A percentile compares a stretch with the other conserved stretches of the same genome.
Conservation (phyloP, 2,329 filamentous ascomycete species). For the Mycocentrospora acerina region DNA sequence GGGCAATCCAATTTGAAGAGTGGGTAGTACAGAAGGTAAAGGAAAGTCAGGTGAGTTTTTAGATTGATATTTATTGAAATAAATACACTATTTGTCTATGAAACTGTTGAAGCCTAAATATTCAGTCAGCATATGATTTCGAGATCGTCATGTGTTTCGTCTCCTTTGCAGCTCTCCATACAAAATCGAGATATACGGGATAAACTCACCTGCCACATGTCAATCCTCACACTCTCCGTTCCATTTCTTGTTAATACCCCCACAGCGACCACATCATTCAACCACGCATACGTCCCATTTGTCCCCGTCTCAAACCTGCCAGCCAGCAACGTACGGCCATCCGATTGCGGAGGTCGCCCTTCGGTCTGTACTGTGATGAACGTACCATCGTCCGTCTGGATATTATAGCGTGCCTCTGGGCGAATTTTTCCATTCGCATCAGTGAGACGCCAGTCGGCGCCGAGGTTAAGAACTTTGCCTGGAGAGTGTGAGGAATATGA, state of each 20-base stretch:
- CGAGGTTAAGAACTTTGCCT: slow-evolving; percentile 38
- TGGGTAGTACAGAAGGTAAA: slow-evolving; percentile 8
- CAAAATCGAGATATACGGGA: too few species aligned
- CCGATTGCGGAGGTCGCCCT: slow-evolving; percentile 25
- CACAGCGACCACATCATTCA: slow-evolving; percentile 40
- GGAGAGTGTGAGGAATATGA: slow-evolving; percentile 2
- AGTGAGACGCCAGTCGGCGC: slow-evolving; percentile 43
- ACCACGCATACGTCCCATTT: slow-evolving; percentile 38
- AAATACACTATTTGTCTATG: too few species aligned
- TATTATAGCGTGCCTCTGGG: slow-evolving; percentile 42
- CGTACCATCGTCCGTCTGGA: slow-evolving; percentile 39
- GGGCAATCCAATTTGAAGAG: slow-evolving; percentile 9
- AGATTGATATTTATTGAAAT: too few species aligned
- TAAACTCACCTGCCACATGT: slow-evolving; percentile 27
- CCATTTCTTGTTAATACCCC: slow-evolving; percentile 23
- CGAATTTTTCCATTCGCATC: slow-evolving; percentile 26
- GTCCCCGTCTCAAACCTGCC: slow-evolving; percentile 38
- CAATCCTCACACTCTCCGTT: slow-evolving; percentile 21
- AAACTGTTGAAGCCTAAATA: too few species aligned
- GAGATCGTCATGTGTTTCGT: too few species aligned
- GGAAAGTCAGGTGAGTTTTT: neutral
- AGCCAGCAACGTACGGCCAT: slow-evolving; percentile 33
- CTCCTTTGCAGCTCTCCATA: too few species aligned
- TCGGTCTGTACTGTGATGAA: slow-evolving; percentile 38
- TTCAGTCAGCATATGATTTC: too few species aligned